These are phyloP conservation scores for Leccinum subgranulosum DNA, from an alignment of 768 basidiomycete species.

Conservation along the genomic window DNA sequence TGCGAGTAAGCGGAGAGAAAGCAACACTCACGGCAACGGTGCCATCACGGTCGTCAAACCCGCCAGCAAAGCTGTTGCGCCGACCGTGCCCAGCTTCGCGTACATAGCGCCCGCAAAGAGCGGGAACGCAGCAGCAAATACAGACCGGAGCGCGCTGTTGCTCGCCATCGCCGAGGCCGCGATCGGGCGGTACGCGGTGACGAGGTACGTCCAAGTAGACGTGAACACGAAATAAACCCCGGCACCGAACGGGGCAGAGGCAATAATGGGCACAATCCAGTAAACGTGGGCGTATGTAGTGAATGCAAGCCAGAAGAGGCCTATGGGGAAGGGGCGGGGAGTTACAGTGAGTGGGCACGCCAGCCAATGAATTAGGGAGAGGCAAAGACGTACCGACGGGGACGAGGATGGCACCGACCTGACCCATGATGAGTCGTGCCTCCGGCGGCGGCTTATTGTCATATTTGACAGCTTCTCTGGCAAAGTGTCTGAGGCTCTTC, in stretches of 20 bases:
- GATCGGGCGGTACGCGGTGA: slow-evolving; percentile 47
- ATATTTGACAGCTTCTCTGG: slow-evolving; percentile 35
- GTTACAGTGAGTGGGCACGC: neutral
- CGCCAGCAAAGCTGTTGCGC: slow-evolving; percentile 68
- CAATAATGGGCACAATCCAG: slow-evolving; percentile 47
- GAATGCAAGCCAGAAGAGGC: slow-evolving; percentile 55
- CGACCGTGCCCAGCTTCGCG: slow-evolving; percentile 56
- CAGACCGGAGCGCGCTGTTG: slow-evolving; percentile 51
- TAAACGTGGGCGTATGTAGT: slow-evolving; percentile 46
- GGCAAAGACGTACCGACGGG: slow-evolving; percentile 47
- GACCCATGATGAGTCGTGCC: slow-evolving; percentile 59
- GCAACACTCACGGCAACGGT: slow-evolving; percentile 52
- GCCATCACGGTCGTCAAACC: slow-evolving; percentile 60
- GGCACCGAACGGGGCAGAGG: slow-evolving; percentile 46
- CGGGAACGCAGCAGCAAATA: slow-evolving; percentile 51
- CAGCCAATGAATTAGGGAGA: neutral
- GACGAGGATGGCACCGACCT: slow-evolving; percentile 63
- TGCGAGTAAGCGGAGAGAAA: neutral
- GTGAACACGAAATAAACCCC: slow-evolving; percentile 67
- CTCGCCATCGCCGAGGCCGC: slow-evolving; percentile 64
- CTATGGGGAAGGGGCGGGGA: slow-evolving; percentile 7
- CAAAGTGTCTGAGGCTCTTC: slow-evolving; percentile 33
- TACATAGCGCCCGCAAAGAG: slow-evolving; percentile 54
- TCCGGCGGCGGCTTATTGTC: slow-evolving; percentile 60
- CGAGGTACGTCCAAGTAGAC: slow-evolving; percentile 60